These are phyloP conservation scores for Jaltomata sinuosa DNA, from an alignment of 257 asterid genomes.

Conservation along the genomic window DNA sequence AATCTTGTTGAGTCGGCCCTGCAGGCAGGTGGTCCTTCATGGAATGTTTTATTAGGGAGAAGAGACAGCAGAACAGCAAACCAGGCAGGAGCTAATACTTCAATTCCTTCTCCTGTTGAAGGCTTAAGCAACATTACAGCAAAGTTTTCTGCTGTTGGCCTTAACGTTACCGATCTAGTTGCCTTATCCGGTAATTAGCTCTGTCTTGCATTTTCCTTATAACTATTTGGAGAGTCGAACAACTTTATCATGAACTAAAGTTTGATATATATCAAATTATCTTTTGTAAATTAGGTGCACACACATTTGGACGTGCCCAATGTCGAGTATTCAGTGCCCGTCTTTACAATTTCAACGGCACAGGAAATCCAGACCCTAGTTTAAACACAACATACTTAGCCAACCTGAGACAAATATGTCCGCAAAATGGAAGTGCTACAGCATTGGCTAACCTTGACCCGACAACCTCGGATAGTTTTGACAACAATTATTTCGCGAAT, in stretches of 20 bases:
- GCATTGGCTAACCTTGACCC: constrained; percentile 37
- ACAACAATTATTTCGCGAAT: constrained; percentile 39
- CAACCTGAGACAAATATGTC: constrained; percentile 38
- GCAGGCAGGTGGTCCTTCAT: constrained; percentile 62
- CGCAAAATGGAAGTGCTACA: constrained; percentile 31
- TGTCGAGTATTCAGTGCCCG: constrained; percentile 32
- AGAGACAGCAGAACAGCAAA: constrained; percentile 52
- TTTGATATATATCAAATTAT: neutral
- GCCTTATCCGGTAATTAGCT: constrained; percentile 48
- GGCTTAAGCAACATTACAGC: constrained; percentile 35
- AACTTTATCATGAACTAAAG: neutral
- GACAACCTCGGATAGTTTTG: constrained; percentile 31
- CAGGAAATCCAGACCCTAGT: constrained; percentile 52
- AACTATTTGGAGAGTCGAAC: neutral
- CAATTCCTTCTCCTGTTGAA: constrained; percentile 47
- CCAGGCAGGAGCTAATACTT: constrained; percentile 49
- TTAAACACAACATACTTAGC: constrained; percentile 40
- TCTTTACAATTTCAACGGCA: constrained; percentile 39
- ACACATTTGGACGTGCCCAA: constrained; percentile 63
- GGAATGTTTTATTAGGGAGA: constrained; percentile 52
- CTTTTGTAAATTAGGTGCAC: constrained; percentile 41
- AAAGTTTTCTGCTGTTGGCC: constrained; percentile 53
- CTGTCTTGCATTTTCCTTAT: neutral
- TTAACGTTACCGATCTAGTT: constrained; percentile 39
- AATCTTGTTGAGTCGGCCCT: too few species aligned